phyloP scores from a whole-genome alignment of 2,329 filamentous ascomycete species.

The Aspergillus sp. region DNA sequence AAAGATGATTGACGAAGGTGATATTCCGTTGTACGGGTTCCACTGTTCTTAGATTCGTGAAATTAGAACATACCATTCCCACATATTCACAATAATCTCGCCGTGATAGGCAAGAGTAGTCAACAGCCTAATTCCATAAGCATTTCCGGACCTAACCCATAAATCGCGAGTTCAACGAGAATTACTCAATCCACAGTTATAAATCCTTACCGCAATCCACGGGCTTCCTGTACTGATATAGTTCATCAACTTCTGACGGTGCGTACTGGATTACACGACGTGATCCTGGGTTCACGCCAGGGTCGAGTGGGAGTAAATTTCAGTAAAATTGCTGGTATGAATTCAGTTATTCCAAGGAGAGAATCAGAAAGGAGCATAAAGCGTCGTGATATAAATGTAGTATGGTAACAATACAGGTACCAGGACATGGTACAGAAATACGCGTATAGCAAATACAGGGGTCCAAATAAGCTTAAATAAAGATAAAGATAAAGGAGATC shows the following conservation, averaged over 20 bases:
- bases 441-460: constrained; percentile 11
- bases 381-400: neutral
- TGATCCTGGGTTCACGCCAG: too few species aligned
- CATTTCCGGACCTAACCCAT: neutral
- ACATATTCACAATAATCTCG: neutral
- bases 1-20: constrained; percentile 17
- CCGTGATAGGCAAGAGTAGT: neutral
- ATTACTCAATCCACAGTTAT: constrained; percentile 5
- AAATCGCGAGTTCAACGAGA: neutral
- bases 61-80: constrained; percentile 13
- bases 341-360: neutral
- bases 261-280: too few species aligned
- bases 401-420: constrained; percentile 1
- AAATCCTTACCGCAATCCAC: constrained; percentile 10
- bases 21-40: constrained; percentile 16
- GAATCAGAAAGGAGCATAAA: neutral
- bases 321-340: neutral
- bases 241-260: neutral
- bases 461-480: constrained; percentile 21
- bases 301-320: neutral
- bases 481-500: constrained; percentile 5
- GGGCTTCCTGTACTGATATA: neutral
- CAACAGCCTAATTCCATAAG: neutral
- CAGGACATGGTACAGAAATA: neutral
- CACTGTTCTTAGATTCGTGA: constrained; percentile 13